Percentiles rank a stretch among this genome's conserved stretches.
phyloP scores from a whole-genome alignment of 495 filamentous ascomycete species.

The Talaromyces stipitatus region DNA sequence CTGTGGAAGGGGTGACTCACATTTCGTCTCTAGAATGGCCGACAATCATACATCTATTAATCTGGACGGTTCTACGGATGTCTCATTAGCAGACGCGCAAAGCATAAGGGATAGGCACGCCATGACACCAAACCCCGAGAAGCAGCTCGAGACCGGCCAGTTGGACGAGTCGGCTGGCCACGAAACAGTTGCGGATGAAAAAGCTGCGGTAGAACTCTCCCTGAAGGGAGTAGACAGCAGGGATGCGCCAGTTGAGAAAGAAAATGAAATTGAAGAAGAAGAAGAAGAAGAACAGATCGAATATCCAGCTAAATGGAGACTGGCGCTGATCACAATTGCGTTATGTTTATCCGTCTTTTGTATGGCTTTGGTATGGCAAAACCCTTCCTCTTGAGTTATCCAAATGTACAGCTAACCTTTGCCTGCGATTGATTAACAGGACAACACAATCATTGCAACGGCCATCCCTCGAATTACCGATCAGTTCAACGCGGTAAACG shows the following conservation, averaged over 20 bases:
- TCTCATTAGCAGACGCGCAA: neutral
- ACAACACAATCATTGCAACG: constrained; percentile 59
- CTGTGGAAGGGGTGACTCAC: no score
- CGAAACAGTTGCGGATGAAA: neutral
- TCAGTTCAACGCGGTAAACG: constrained; percentile 63
- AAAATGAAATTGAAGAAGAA: neutral
- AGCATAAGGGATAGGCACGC: neutral
- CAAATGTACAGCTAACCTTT: neutral
- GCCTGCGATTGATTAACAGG: neutral
- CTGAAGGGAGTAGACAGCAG: neutral
- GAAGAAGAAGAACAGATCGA: constrained; percentile 28
- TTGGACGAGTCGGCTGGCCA: neutral
- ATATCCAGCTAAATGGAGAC: constrained; percentile 43
- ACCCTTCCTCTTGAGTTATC: neutral
- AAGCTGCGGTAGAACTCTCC: neutral
- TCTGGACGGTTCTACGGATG: constrained; percentile 1
- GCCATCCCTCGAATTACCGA: constrained; percentile 81
- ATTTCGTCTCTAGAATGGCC: no score
- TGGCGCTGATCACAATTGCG: constrained; percentile 51
- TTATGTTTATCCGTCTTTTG: constrained; percentile 58
- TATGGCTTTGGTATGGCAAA: constrained; percentile 46
- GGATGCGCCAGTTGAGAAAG: neutral
- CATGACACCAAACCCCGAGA: neutral
- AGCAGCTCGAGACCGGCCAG: neutral
- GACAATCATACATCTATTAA: neutral